phyloP scores from a whole-genome alignment of 805 yeast genomes.

The Starmerella potacharoeniae region DNA sequence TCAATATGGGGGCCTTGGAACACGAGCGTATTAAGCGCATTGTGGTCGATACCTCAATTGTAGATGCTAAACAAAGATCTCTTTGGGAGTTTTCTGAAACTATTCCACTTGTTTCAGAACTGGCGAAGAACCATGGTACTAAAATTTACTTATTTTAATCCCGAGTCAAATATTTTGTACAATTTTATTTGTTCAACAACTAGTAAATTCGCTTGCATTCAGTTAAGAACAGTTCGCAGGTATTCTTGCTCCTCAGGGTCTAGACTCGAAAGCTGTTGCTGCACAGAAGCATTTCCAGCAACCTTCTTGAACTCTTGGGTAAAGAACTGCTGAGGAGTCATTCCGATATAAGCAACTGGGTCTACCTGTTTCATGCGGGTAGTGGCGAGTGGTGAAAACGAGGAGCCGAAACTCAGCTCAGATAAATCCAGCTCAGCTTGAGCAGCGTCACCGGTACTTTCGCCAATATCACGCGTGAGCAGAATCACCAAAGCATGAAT shows the following conservation, averaged over 20 bases:
- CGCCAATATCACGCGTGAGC: slow-evolving; percentile 35
- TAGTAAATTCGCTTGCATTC: no score
- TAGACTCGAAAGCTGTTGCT: slow-evolving; percentile 1
- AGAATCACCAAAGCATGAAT: slow-evolving; percentile 36
- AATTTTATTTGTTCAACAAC: neutral
- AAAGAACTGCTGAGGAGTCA: slow-evolving; percentile 24
- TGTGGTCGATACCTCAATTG: slow-evolving; percentile 48
- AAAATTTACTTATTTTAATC: slow-evolving; percentile 42
- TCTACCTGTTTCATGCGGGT: slow-evolving; percentile 54
- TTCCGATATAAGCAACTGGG: slow-evolving; percentile 46
- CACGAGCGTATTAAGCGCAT: slow-evolving; percentile 40
- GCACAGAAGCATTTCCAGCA: neutral
- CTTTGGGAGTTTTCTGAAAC: slow-evolving; percentile 42
- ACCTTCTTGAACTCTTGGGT: slow-evolving; percentile 5
- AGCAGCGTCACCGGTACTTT: slow-evolving; percentile 21
- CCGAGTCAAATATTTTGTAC: neutral
- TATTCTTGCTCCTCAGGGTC: slow-evolving; percentile 1
- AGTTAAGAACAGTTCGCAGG: neutral
- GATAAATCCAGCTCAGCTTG: slow-evolving; percentile 39
- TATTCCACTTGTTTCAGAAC: slow-evolving; percentile 19
- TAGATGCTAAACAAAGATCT: slow-evolving; percentile 49
- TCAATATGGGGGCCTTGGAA: slow-evolving; percentile 35
- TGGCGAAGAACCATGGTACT: slow-evolving; percentile 31
- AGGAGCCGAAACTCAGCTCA: slow-evolving; percentile 78
- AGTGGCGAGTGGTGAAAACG: slow-evolving; percentile 60